Evolutionary conservation across 257 asterid species (phyloP).

Genomic region (Handroanthus guayacan): DNA sequence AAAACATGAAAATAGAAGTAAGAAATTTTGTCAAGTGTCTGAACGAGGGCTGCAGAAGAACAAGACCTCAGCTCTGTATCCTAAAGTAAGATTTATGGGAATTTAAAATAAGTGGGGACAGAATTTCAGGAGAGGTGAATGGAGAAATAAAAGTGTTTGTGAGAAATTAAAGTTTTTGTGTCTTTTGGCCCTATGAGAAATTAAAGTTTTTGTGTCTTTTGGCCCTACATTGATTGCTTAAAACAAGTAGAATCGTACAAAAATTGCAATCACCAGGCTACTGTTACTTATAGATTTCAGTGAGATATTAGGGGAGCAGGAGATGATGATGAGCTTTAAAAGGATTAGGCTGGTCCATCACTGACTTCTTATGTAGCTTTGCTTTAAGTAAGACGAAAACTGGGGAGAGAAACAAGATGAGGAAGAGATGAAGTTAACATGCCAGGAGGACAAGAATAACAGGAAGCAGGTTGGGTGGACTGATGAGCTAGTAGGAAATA

Average conservation of each 20-base stretch:
- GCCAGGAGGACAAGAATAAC: background rate
- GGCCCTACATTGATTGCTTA: background rate
- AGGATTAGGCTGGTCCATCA: background rate
- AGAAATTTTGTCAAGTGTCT: background rate
- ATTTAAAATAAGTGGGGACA: background rate
- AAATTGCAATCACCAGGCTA: background rate
- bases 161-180: too few relatives aligned
- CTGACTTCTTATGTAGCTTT: slow-evolving; percentile 13
- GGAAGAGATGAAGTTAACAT: background rate
- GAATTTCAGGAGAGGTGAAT: background rate
- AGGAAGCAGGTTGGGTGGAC: background rate
- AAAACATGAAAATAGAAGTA: background rate
- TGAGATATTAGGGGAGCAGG: background rate
- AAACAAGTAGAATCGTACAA: background rate
- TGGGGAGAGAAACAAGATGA: background rate
- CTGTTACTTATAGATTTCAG: background rate
- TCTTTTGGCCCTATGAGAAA: background rate
- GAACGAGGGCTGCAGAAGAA: background rate
- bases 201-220: background rate
- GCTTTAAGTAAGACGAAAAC: background rate
- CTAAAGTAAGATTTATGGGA: background rate
- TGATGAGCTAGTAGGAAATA: background rate
- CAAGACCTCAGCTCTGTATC: background rate
- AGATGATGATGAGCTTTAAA: background rate
- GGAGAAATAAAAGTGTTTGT: background rate